Evolutionary conservation across 805 yeast genomes (phyloP), one percentile per base, ranked within the genome.

Genomic region (Suhomyces prunicola): DNA sequence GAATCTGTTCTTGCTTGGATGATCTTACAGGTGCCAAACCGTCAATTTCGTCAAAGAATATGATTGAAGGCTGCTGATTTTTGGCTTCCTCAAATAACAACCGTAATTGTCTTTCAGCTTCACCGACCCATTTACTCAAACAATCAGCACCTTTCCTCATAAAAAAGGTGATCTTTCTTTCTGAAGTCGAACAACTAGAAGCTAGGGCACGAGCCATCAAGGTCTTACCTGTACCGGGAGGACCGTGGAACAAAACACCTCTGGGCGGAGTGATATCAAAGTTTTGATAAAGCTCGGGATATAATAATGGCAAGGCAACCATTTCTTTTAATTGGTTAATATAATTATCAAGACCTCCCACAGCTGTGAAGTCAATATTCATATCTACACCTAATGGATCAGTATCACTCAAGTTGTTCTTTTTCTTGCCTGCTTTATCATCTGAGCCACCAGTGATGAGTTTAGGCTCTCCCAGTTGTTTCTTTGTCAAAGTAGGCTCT

Each of bases 91-190:
- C 98, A 67, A 94, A 94, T 52, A 94, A 72, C 44, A 93, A 74
- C 54, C 99, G 76, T 56, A 94, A 75, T 68, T 94, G 98, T 59
- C 99, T 80, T 71, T 94, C 99, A 5, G 98, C 98, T 70, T 94
- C 99, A 63, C 99, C 99, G 3, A 94, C 98, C 99, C 99, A 94
- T 73, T 94, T 94, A 45, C 97, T 89, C 60, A 94, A 74, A 65
- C 96, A 88, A 68, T 94, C 99, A 0, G 99, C 98, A 58, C 99
- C 99, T 67, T 94, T 94, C 57, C 99, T 77, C 99, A 94, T 94
- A 71, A 91, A 94, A 64, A 94, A 94, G 0, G 99, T 91, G 53
- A 94, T 91, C 60, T 94, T 93, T 55, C 87, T 78, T 12, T 86
- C 85, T 15, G 88, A 85, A 0, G 96, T 83, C 0, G 97, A 88